Base-by-base conservation (phyloP, 2,329 filamentous ascomycete species). In the Lasiodiplodia hormozganensis region DNA sequence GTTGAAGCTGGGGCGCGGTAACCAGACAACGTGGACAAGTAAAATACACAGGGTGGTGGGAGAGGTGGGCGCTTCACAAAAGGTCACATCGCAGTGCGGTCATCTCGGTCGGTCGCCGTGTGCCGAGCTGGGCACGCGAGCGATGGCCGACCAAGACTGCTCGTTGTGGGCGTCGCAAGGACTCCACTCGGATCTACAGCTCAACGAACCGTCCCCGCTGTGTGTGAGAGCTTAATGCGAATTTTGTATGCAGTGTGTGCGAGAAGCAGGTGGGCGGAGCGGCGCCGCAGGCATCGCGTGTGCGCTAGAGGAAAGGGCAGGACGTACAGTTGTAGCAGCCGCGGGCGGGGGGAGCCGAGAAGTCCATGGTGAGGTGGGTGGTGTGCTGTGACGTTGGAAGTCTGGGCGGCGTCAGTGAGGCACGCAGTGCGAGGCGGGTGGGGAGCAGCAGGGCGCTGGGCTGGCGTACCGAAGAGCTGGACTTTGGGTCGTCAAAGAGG, bases 311-410 rank as follows among this genome's bases (percentile, higher is more conserved):
- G 60, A 69, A 68, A 62, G 66, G 57, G 52, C 21, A 60, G 40
- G 57, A 78, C 78, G 73, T 76, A 80, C 78, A 80, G 76, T 80
- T 80, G 78, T 80, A 80, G 76, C 78, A 80, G 72, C 78, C 78
- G 71, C 78, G 78, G 73, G 77, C 77, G 70, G 74, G 76, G 69
- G 74, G 73, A 72, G 77, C 77, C 52, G 69, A 49, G 72, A 77
- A 80, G 69, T 79, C 77, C 78, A 80, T 80, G 70, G 51, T 73
- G 70, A 43, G 53, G 56, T 40, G 47, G 57, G 40, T 25, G 51
- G 36, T 38, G 54, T 51, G 56, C 34, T 47, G 56, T 25, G 66
- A 62, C 47, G 62, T 65, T 49, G 28, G 40, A 56, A 67, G 65
- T 68, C 66, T 68, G 47, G 66, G 66, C 54, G 18, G 65, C 40